Evolutionary conservation across 345 rosid genomes (phyloP).

Genomic region (Lumnitzera littorea): DNA sequence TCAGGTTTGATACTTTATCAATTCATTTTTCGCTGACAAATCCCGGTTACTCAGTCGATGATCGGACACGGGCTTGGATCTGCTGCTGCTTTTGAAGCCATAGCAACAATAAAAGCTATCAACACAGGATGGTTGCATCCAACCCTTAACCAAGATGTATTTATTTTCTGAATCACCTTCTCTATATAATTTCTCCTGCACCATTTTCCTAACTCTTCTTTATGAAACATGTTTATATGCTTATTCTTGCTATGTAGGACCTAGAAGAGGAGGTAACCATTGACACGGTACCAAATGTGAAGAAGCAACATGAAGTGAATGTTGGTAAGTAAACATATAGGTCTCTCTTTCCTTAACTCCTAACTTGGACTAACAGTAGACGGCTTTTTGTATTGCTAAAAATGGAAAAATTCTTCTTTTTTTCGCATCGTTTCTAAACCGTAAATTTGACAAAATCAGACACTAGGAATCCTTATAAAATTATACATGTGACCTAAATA

Average conservation of each 20-base stretch:
- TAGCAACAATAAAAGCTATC: slow-evolving; percentile 64
- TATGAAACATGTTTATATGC: neutral
- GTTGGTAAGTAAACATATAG: slow-evolving; percentile 24
- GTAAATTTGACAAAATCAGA: too few species aligned
- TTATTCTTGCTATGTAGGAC: slow-evolving; percentile 23
- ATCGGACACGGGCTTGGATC: slow-evolving; percentile 72
- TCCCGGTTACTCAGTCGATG: slow-evolving; percentile 30
- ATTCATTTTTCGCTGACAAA: too few species aligned
- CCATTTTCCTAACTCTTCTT: neutral
- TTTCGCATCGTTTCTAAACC: too few species aligned
- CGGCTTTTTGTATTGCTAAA: too few species aligned
- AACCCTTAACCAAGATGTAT: slow-evolving; percentile 64
- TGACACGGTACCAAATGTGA: slow-evolving; percentile 57
- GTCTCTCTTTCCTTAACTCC: too few species aligned
- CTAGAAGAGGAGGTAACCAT: slow-evolving; percentile 45
- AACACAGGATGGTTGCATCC: slow-evolving; percentile 67
- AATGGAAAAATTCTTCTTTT: too few species aligned
- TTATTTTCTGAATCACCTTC: neutral
- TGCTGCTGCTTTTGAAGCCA: slow-evolving; percentile 64
- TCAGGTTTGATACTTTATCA: too few species aligned
- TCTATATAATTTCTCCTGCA: neutral
- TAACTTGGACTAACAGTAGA: too few species aligned
- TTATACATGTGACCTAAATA: too few species aligned
- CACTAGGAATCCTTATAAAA: too few species aligned
- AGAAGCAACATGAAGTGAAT: slow-evolving; percentile 48